Conservation (phyloP, 2,329 filamentous ascomycete species). For the Diplodia corticola region DNA sequence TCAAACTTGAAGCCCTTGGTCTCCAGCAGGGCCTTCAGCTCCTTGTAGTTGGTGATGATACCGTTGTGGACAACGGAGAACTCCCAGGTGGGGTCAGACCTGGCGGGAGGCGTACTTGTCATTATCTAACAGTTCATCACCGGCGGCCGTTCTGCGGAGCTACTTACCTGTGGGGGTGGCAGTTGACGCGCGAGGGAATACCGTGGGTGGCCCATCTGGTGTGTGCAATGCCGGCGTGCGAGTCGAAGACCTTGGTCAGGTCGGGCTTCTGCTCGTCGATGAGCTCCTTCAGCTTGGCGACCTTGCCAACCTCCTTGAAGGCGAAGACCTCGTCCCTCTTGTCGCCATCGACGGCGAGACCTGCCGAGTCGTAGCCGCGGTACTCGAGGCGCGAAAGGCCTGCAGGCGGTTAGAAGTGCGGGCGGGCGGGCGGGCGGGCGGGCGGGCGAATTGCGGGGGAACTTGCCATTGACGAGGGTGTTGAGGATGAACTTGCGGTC, state of each 20-base stretch:
- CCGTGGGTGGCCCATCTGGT: slow-evolving; percentile 99
- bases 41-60: slow-evolving; percentile 99
- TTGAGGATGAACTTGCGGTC: slow-evolving; percentile 95
- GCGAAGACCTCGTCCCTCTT: slow-evolving; percentile 98
- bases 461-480: slow-evolving; percentile 90
- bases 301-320: slow-evolving; percentile 99
- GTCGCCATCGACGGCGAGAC: slow-evolving; percentile 92
- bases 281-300: slow-evolving; percentile 91
- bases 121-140: background rate
- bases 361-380: slow-evolving; percentile 96
- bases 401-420: slow-evolving; percentile 42
- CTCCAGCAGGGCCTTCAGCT: slow-evolving; percentile 88
- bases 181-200: slow-evolving; percentile 88
- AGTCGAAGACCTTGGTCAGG: slow-evolving; percentile 91
- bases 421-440: slow-evolving; percentile 22
- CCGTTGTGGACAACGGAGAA: slow-evolving; percentile 98
- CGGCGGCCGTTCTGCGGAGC: background rate
- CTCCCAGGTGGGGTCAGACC: slow-evolving; percentile 93
- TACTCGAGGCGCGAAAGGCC: slow-evolving; percentile 96
- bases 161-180: slow-evolving; percentile 92
- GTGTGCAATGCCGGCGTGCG: slow-evolving; percentile 97
- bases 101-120: slow-evolving; percentile 38
- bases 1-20: slow-evolving; percentile 98
- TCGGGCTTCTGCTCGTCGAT: slow-evolving; percentile 83
- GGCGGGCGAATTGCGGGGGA: slow-evolving; percentile 23